Percentiles rank a stretch among this genome's conserved stretches.
These are phyloP conservation scores for Pelargonium citronellum DNA, from an alignment of 441 rosid genomes.

Conservation along the genomic window DNA sequence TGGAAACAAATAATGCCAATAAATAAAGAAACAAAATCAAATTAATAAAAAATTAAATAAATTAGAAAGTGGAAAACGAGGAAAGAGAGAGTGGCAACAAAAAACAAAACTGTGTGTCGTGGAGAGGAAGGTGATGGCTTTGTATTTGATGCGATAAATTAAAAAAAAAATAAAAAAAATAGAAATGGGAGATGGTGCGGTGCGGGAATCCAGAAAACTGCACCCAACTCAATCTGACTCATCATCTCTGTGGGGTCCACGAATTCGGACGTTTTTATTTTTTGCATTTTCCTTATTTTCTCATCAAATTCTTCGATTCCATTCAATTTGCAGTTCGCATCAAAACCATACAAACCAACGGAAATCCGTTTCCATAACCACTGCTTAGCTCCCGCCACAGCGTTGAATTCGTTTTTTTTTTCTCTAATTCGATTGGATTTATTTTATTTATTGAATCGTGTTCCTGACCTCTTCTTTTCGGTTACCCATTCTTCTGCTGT, in stretches of 20 bases:
- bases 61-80: too few species aligned
- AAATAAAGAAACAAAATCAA: too few species aligned
- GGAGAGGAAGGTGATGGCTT: too few species aligned
- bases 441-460: background rate
- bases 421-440: background rate
- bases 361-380: background rate
- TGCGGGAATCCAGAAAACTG: constrained; percentile 5
- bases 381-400: background rate
- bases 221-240: background rate
- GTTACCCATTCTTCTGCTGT: too few species aligned
- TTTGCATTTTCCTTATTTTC: background rate
- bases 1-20: too few species aligned
- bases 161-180: too few species aligned
- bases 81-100: too few species aligned
- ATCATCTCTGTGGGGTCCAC: background rate
- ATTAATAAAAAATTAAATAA: too few species aligned
- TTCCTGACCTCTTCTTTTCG: background rate
- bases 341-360: background rate
- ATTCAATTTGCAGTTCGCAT: background rate
- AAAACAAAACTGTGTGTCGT: too few species aligned
- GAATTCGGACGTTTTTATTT: constrained; percentile 3
- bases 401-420: background rate
- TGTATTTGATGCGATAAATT: too few species aligned
- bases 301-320: too few species aligned
- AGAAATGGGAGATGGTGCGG: background rate